These are phyloP conservation scores for Tilletia horrida DNA, from an alignment of 1,284 basidiomycete species.

Conservation along the genomic window DNA sequence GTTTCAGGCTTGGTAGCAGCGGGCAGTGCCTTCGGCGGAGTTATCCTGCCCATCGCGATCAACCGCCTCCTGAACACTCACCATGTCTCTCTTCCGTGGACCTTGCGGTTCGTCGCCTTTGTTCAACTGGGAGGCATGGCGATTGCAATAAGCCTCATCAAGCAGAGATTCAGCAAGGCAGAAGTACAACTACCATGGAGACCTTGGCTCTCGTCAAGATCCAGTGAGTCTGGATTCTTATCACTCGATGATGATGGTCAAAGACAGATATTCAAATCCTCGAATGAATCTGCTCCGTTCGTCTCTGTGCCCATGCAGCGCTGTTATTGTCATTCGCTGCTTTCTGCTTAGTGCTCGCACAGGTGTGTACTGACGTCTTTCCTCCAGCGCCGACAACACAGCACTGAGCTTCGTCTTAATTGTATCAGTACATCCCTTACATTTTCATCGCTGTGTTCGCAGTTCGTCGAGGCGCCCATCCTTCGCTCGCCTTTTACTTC, in stretches of 20 bases:
- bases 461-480: slow-evolving; percentile 8
- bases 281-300: too few species aligned
- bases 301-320: not conserved
- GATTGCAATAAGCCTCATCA: slow-evolving; percentile 3
- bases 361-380: not conserved
- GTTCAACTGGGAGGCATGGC: slow-evolving; percentile 15
- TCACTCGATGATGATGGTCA: too few species aligned
- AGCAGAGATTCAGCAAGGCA: not conserved
- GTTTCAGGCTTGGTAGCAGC: slow-evolving; percentile 19
- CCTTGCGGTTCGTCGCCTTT: slow-evolving; percentile 21
- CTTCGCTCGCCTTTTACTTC: slow-evolving; percentile 20
- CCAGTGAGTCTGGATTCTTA: not conserved
- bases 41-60: slow-evolving; percentile 20
- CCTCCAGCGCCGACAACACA: not conserved
- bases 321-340: too few species aligned
- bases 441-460: slow-evolving; percentile 20
- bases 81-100: slow-evolving; percentile 17
- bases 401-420: slow-evolving; percentile 2
- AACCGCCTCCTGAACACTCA: slow-evolving; percentile 20
- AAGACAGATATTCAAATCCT: too few species aligned
- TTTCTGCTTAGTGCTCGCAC: too few species aligned
- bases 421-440: slow-evolving; percentile 12
- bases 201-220: not conserved
- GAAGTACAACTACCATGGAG: not conserved
- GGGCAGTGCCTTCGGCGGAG: slow-evolving; percentile 22